Base-by-base conservation (phyloP, 495 filamentous ascomycete genomes). In the Opeltia flavorubescens region DNA sequence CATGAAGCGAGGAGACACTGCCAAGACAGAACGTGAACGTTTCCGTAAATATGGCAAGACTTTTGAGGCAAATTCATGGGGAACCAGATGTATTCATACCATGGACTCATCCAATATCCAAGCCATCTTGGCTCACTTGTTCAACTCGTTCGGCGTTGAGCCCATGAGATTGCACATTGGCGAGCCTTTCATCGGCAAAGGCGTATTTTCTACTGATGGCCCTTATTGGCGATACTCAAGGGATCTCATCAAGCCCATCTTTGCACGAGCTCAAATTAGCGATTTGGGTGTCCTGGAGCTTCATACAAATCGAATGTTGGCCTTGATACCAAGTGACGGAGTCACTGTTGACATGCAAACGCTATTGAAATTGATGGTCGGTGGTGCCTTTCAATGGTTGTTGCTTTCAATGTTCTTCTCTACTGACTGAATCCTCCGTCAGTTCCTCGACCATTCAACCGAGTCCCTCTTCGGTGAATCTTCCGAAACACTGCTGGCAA, bases 301-400 rank as follows among this genome's bases (percentile, higher is more conserved):
- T 11, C 52, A 62, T 46, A 4, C 45, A 13, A 21, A 29, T 8
- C 24, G 28, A 12, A 18, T 49, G 15, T 15, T 52, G 39, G 23
- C 53, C 17, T 42, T 27, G 47, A 58, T 79, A 50, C 66, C 71
- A 0, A 55, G 36, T 3, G 69, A 77, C 50, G 67, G 73, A 0
- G 53, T 60, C 0, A 70, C 67, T 0, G 60, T 80, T 11, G 78
- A 88, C 55, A 59, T 88, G 5, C 77, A 80, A 56, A 64, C 71
- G 1, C 60, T 83, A 7, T 80, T 86, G 56, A 80, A 74, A 6
- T 17, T 24, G n/a, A 30, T 48, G 13, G 30, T 45, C 5, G 26
- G 20, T 48, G 13, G 15, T 36, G 34, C 13, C 12, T 51, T 20
- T 8, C 43, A 34, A 27, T 25, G 29, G 3, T 26, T 18, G 7